phyloP scores from a whole-genome alignment of 441 rosid species.

The Biscutella auriculata region DNA sequence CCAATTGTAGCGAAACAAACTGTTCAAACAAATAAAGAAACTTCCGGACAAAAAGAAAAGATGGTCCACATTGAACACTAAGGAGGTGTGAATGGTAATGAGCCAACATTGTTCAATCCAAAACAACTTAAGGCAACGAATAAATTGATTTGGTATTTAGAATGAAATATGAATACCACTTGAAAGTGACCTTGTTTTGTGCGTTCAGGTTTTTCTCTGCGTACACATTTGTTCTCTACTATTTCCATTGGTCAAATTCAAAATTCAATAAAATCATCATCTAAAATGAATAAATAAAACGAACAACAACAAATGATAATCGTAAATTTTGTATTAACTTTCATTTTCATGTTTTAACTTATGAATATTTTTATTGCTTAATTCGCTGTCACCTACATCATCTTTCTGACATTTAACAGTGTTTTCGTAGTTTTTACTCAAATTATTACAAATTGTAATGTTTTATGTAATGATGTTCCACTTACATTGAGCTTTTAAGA shows the following conservation, averaged over 20 bases:
- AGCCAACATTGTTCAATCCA: conserved; percentile 16
- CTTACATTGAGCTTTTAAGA: too few species aligned
- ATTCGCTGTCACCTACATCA: too few species aligned
- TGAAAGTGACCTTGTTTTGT: conserved; percentile 7
- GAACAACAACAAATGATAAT: too few species aligned
- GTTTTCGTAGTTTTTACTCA: too few species aligned
- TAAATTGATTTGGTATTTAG: neutral
- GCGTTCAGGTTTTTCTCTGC: conserved; percentile 3
- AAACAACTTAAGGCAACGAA: neutral
- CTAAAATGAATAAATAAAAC: neutral
- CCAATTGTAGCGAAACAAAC: neutral
- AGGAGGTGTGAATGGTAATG: conserved; percentile 16
- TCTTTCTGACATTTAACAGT: too few species aligned
- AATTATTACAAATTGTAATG: too few species aligned
- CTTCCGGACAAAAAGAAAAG: neutral
- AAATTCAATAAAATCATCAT: neutral
- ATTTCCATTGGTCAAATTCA: conserved; percentile 17
- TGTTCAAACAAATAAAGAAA: neutral
- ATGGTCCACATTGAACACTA: conserved; percentile 14
- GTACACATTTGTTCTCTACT: conserved; percentile 4
- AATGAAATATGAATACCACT: conserved; percentile 2
- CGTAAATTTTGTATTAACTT: too few species aligned
- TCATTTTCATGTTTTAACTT: too few species aligned
- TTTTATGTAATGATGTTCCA: too few species aligned
- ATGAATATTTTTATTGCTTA: too few species aligned